Evolutionary conservation across 2,329 filamentous ascomycete genomes (phyloP).

Genomic region (Plenodomus lindquistii): DNA sequence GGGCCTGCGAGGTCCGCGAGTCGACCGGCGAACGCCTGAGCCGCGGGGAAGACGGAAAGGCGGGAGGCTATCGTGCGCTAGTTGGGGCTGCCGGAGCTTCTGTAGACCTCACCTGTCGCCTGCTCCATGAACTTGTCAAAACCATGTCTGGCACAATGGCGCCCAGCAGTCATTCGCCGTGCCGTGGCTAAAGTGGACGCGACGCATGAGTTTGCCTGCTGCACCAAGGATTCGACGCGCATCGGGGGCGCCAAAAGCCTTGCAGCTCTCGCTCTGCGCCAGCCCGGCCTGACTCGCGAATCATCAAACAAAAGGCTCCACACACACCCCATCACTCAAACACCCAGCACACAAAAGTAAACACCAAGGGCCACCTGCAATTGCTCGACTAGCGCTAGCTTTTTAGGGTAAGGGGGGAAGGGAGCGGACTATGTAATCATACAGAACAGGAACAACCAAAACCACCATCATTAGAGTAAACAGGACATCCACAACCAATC

Average conservation of each 20-base stretch:
- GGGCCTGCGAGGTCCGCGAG: neutral
- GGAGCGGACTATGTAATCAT: constrained; percentile 41
- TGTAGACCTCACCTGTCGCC: constrained; percentile 30
- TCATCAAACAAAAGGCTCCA: neutral
- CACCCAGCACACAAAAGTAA: constrained; percentile 4
- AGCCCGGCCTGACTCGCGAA: constrained; percentile 10
- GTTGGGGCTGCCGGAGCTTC: constrained; percentile 27
- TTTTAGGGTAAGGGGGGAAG: too few relatives aligned
- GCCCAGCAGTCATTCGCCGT: too few relatives aligned
- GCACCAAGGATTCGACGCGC: neutral
- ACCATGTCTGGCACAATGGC: too few relatives aligned
- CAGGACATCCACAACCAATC: constrained; percentile 9
- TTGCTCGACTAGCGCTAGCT: constrained; percentile 28
- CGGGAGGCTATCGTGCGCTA: constrained; percentile 14
- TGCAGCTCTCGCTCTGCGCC: constrained; percentile 2
- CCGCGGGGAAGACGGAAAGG: constrained; percentile 21
- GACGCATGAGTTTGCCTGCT: neutral
- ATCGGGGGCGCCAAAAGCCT: neutral
- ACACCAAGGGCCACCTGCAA: constrained; percentile 30
- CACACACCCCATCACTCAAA: neutral
- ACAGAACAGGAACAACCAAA: constrained; percentile 40
- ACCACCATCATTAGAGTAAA: constrained; percentile 39
- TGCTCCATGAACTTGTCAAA: too few relatives aligned
- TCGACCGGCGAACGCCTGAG: constrained; percentile 1
- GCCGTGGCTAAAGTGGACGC: neutral